Evolutionary conservation across 108 stramenopile species (phyloP), one percentile per base, ranked within the genome.

Genomic region (Pseudonitzschia delicatissima): DNA sequence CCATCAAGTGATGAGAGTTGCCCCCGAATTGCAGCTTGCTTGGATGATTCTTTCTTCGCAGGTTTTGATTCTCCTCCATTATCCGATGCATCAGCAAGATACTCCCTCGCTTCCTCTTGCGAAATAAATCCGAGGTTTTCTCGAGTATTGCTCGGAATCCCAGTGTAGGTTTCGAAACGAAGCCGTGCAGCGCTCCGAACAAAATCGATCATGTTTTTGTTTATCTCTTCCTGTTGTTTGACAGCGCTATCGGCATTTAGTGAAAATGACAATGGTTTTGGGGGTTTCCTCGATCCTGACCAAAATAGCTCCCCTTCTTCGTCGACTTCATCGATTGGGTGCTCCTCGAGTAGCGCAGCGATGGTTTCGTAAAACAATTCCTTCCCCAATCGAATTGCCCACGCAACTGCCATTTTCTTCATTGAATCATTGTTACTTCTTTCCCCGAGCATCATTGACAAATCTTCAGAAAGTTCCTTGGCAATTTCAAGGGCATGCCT

Each of bases 261-360:
- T 39, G 67, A 65, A 50, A 82, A 89, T 20, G 45, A 51, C 18
- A 91, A 31, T 12, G 79, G 59, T 25, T 58, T 84, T 20, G 94
- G 94, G 3, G 68, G 58, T 51, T 87, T 82, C 47, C 95, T 69
- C 13, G 87, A 76, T 4, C 96, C 96, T 27, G 86, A 80, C 98
- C 98, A 98, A 71, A 98, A 99, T 7, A 79, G 89, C 37, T 86
- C 74, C 0, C 93, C 97, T 53, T 99, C 97, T 25, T 99, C 98
- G 71, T 98, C 97, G 4, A 87, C 42, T 51, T 87, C 91, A 69
- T 94, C 97, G 18, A 82, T 27, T 4, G 98, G 97, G 72, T 99
- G 93, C 57, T 91, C 79, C 32, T 66, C 25, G 0, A 94, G 68
- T 34, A 94, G 79, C 26, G 84, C 79, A 11, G 67, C 45, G 27